Percentiles rank a stretch among this genome's conserved stretches.
Evolutionary conservation across 768 basidiomycete species (phyloP).

Genomic region (Naematelia aurantialba): DNA sequence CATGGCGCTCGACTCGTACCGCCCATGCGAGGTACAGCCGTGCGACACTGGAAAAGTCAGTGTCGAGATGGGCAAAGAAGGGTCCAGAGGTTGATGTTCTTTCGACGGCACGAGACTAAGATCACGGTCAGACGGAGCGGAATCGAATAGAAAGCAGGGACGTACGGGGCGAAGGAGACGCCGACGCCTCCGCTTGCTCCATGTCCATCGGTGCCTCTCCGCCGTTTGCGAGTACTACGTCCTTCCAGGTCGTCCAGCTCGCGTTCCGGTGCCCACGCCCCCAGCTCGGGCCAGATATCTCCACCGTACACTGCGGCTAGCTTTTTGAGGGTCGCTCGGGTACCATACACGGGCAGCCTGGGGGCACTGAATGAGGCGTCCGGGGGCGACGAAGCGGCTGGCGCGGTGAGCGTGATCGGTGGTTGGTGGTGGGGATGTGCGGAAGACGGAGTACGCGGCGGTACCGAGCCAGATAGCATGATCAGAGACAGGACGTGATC

Average conservation of each 20-base stretch:
- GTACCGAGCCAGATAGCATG: constrained; percentile 73
- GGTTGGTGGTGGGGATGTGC: constrained; percentile 1
- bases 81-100: constrained; percentile 20
- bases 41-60: constrained; percentile 67
- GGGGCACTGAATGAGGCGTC: neutral
- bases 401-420: constrained; percentile 3
- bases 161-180: constrained; percentile 34
- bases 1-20: constrained; percentile 76
- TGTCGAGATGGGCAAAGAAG: constrained; percentile 58
- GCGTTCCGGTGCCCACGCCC: constrained; percentile 28
- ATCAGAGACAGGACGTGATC: constrained; percentile 84
- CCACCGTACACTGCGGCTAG: constrained; percentile 40
- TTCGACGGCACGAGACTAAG: constrained; percentile 12
- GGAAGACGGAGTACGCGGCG: constrained; percentile 14
- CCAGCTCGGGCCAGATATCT: constrained; percentile 47
- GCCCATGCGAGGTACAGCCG: constrained; percentile 56
- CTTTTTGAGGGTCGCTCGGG: constrained; percentile 28
- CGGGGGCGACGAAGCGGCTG: too few relatives aligned
- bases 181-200: constrained; percentile 13
- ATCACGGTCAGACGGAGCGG: too few relatives aligned
- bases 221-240: neutral
- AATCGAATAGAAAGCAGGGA: neutral
- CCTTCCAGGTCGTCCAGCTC: neutral
- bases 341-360: constrained; percentile 35
- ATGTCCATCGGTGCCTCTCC: neutral